These are phyloP conservation scores for Lasiodiplodia sp. DNA, from an alignment of 2,329 filamentous ascomycete species.

Conservation along the genomic window DNA sequence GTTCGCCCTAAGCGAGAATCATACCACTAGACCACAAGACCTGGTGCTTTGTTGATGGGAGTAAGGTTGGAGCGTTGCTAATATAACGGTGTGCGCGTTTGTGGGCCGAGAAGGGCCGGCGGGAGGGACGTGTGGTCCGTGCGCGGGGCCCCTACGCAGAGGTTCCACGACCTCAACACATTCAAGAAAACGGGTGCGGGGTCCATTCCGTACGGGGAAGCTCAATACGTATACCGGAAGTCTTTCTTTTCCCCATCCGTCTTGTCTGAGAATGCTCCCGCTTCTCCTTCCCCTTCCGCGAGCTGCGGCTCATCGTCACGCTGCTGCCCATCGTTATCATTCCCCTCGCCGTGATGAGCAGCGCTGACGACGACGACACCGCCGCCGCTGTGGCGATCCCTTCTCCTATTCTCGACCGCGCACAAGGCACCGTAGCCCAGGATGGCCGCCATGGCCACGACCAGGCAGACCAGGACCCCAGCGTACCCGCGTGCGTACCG, in stretches of 20 bases:
- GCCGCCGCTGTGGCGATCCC: slow-evolving; percentile 19
- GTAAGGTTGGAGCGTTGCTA: neutral
- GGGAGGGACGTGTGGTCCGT: neutral
- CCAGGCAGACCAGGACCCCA: slow-evolving; percentile 30
- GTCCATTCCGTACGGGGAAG: no score
- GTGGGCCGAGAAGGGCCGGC: neutral
- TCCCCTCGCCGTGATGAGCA: no score
- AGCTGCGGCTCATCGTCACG: neutral
- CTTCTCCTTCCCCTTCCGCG: neutral
- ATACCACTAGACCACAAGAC: neutral
- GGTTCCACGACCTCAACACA: neutral
- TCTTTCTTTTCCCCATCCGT: slow-evolving; percentile 32
- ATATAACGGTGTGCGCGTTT: neutral
- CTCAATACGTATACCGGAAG: slow-evolving; percentile 30
- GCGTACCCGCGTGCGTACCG: slow-evolving; percentile 42
- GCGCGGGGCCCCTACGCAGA: neutral
- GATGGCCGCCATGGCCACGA: slow-evolving; percentile 32
- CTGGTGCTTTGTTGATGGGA: neutral
- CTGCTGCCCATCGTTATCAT: no score
- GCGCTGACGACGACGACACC: no score
- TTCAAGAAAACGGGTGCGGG: no score
- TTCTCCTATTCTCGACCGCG: slow-evolving; percentile 31
- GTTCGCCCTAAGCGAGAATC: neutral
- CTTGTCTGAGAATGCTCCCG: slow-evolving; percentile 29
- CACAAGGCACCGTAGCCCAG: slow-evolving; percentile 30